Evolutionary conservation across 2,329 filamentous ascomycete genomes (phyloP).

Genomic region (Mycogone perniciosa): DNA sequence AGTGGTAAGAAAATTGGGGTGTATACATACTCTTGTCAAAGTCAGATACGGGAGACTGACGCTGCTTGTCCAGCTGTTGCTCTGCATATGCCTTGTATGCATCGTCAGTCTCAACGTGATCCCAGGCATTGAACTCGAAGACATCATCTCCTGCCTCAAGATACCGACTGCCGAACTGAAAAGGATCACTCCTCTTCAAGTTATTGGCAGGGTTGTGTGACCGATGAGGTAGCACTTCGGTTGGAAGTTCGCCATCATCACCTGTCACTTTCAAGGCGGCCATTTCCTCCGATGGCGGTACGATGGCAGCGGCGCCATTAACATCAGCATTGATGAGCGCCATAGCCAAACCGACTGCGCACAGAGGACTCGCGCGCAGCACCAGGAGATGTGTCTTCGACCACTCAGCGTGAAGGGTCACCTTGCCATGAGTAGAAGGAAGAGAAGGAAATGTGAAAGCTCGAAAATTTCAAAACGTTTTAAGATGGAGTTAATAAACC

Average conservation of each 20-base stretch:
- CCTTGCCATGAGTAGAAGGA: neutral
- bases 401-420: neutral
- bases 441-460: neutral
- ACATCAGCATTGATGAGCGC: neutral
- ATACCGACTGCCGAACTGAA: slow-evolving; percentile 87
- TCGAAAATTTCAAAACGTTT: neutral
- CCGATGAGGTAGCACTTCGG: slow-evolving; percentile 49
- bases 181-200: slow-evolving; percentile 83
- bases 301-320: slow-evolving; percentile 1
- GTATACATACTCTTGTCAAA: slow-evolving; percentile 72
- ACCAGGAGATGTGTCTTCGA: slow-evolving; percentile 1
- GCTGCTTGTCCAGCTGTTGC: slow-evolving; percentile 77
- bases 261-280: slow-evolving; percentile 16
- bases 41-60: slow-evolving; percentile 78
- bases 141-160: slow-evolving; percentile 81
- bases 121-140: slow-evolving; percentile 98
- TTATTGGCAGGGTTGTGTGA: slow-evolving; percentile 68
- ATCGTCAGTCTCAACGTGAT: slow-evolving; percentile 91
- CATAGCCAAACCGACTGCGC: slow-evolving; percentile 6
- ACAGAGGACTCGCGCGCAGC: neutral
- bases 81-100: slow-evolving; percentile 81
- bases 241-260: slow-evolving; percentile 6
- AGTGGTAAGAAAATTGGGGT: slow-evolving; percentile 1
- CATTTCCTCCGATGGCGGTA: slow-evolving; percentile 18
- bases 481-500: neutral